Base-by-base conservation (phyloP, 805 yeast species). In the Tetrapisispora phaffii region DNA sequence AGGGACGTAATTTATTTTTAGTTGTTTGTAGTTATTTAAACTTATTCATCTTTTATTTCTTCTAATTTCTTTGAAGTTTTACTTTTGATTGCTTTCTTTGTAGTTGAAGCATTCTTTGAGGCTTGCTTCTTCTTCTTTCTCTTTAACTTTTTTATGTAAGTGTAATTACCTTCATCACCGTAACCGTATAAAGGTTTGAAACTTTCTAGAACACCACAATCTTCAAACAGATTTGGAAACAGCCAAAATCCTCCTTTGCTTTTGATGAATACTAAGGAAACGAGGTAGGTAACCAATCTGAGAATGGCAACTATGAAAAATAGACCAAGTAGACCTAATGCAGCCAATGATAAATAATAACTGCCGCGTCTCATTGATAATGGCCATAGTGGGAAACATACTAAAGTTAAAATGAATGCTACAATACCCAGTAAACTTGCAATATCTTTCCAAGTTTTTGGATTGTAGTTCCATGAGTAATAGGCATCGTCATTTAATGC, bases 311-410 rank as follows among this genome's bases (percentile, higher is more conserved):
- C 64, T 19, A 67, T 83, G 52, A 93, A 83, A 65, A 93, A 82
- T 39, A 76, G 68, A 4, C 79, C 88, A 37, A 93, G 71, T 32
- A 90, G 66, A 0, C 85, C 88, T 50, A 93, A 67, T 44, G 80
- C 67, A 7, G 76, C 83, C 72, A 90, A 76, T 29, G 96, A 84
- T 44, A 87, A 61, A 62, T 88, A 93, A 85, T 95, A 93, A 28
- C 86, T 96, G 36, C 93, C 94, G 45, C 74, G 73, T 62, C 95
- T 81, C 93, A 93, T 80, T 65, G 82, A 78, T 32, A 71, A 58
- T 23, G 98, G 98, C 98, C 98, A 93, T 57, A 93, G 73, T 50
- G 97, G 98, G 80, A 87, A 93, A 20, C 76, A 82, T 7, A 75
- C 76, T 19, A 90, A 66, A 23, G 83, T 80, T 51, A 84, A 71